Conservation (phyloP, 306 rosid species). For the Cucumis sativus region DNA sequence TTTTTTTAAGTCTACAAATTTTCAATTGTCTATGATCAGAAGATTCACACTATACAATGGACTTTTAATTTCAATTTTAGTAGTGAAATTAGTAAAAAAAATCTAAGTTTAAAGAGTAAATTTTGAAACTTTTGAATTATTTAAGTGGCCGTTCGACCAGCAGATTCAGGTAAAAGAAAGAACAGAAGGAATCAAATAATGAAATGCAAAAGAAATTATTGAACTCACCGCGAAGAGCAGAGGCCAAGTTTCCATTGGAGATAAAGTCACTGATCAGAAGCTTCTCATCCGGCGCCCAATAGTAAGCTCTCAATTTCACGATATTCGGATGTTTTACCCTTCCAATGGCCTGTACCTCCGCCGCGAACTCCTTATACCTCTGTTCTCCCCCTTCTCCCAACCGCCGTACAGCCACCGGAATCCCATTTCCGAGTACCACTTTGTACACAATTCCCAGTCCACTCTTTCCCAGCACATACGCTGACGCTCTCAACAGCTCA, state of each 20-base stretch:
- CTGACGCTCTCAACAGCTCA: slow-evolving; percentile 86
- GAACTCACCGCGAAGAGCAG: slow-evolving; percentile 64
- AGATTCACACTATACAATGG: no score
- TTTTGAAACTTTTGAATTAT: no score
- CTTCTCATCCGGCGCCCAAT: slow-evolving; percentile 97
- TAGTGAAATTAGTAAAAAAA: no score
- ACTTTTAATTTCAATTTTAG: no score
- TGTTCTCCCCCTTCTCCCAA: slow-evolving; percentile 95
- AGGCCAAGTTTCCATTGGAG: slow-evolving; percentile 73
- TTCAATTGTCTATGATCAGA: no score
- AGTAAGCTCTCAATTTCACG: slow-evolving; percentile 73
- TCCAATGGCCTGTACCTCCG: slow-evolving; percentile 89
- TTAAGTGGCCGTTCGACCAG: neutral
- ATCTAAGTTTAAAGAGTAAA: no score
- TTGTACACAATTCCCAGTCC: slow-evolving; percentile 94
- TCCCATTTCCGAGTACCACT: slow-evolving; percentile 87
- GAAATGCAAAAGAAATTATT: neutral
- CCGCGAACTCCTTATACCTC: slow-evolving; percentile 79
- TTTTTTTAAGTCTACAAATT: no score
- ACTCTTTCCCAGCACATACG: slow-evolving; percentile 95
- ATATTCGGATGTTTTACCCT: slow-evolving; percentile 82
- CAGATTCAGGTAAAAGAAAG: neutral
- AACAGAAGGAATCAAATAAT: neutral
- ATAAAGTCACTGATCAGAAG: slow-evolving; percentile 87
- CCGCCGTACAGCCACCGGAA: slow-evolving; percentile 95